A percentile compares a stretch with the other conserved stretches of the same genome.
Evolutionary conservation across 2,329 filamentous ascomycete species (phyloP).

Genomic region (Periconia macrospinosa): DNA sequence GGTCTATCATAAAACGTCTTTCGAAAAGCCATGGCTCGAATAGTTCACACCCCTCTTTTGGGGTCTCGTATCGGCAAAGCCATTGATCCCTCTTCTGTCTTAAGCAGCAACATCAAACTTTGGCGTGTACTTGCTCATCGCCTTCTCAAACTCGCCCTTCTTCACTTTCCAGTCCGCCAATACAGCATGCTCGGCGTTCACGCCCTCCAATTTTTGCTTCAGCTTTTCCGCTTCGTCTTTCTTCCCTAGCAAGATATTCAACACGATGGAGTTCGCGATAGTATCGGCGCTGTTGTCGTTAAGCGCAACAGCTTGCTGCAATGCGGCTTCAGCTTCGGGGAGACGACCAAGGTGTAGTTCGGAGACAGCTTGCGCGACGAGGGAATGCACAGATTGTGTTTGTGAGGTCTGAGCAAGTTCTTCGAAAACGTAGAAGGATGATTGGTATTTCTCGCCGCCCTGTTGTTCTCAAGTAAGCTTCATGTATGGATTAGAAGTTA

Average conservation of each 20-base stretch:
- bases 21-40: not conserved
- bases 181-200: constrained; percentile 69
- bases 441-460: constrained; percentile 95
- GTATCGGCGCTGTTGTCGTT: constrained; percentile 72
- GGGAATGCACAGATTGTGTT: constrained; percentile 72
- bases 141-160: constrained; percentile 83
- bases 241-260: constrained; percentile 77
- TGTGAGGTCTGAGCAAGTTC: constrained; percentile 88
- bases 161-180: constrained; percentile 79
- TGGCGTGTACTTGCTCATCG: constrained; percentile 81
- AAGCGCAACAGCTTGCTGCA: constrained; percentile 77
- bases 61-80: no score
- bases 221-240: constrained; percentile 60
- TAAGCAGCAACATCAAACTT: constrained; percentile 64
- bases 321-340: constrained; percentile 84
- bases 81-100: not conserved
- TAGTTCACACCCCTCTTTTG: no score
- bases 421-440: constrained; percentile 96
- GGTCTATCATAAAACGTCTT: no score
- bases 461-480: constrained; percentile 39
- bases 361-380: constrained; percentile 86
- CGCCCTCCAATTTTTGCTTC: constrained; percentile 53
- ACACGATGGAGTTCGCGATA: constrained; percentile 80
- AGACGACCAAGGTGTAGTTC: constrained; percentile 87
- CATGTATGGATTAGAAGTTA: constrained; percentile 22